phyloP scores from a whole-genome alignment of 2,329 filamentous ascomycete species.

The Xylaria sp. region DNA sequence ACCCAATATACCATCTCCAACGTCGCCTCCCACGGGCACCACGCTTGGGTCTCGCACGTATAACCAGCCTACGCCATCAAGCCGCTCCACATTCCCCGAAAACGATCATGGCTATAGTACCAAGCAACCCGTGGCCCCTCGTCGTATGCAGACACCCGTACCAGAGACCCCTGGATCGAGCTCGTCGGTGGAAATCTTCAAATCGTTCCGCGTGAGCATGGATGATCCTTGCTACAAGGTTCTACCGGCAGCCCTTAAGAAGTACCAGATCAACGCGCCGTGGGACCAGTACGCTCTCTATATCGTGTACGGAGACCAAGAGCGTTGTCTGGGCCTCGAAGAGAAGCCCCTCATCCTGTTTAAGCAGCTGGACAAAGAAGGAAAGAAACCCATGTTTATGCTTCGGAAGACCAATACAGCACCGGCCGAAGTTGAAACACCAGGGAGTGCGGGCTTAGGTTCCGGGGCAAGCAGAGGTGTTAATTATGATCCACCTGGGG shows the following conservation, averaged over 20 bases:
- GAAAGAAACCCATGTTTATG: constrained; percentile 99
- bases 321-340: constrained; percentile 89
- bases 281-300: constrained; percentile 98
- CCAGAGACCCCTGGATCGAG: constrained; percentile 69
- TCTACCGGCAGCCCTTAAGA: constrained; percentile 91
- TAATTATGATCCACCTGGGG: constrained; percentile 68
- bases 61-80: constrained; percentile 66
- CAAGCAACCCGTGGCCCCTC: constrained; percentile 59
- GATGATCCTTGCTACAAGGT: constrained; percentile 99
- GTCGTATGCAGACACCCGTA: constrained; percentile 70
- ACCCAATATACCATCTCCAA: constrained; percentile 76
- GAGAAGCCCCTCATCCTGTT: constrained; percentile 96
- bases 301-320: constrained; percentile 98
- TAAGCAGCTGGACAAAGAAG: constrained; percentile 96
- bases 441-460: constrained; percentile 65
- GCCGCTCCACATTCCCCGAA: constrained; percentile 66
- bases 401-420: constrained; percentile 74
- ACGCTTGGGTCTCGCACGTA: constrained; percentile 72
- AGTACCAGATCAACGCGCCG: constrained; percentile 98
- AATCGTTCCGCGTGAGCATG: constrained; percentile 97
- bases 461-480: constrained; percentile 57
- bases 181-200: constrained; percentile 92
- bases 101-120: constrained; percentile 57
- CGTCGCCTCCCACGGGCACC: constrained; percentile 70
- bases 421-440: constrained; percentile 61